Evolutionary conservation across 495 filamentous ascomycete genomes (phyloP).

Genomic region (Neurospora sp.): DNA sequence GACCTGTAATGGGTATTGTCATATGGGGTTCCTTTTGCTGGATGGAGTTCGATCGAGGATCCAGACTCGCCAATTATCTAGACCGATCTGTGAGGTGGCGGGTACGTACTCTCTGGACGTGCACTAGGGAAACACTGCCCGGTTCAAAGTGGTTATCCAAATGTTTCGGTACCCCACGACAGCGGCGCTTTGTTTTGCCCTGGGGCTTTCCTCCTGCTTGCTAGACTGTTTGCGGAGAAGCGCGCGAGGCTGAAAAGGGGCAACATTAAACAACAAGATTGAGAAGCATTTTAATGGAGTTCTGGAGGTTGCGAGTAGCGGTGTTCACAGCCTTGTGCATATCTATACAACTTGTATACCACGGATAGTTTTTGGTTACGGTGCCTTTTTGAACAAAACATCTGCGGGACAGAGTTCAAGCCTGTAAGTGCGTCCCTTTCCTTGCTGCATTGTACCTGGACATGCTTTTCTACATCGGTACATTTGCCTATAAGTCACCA

Average conservation of each 20-base stretch:
- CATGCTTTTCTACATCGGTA: not conserved
- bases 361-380: not conserved
- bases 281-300: not conserved
- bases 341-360: not conserved
- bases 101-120: not conserved
- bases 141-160: not conserved
- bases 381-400: not conserved
- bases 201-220: not conserved
- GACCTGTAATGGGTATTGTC: not conserved
- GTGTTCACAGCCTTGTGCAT: not conserved
- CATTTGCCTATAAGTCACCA: not conserved
- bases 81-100: not conserved
- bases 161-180: not conserved
- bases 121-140: not conserved
- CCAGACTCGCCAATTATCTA: not conserved
- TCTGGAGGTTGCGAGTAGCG: not conserved
- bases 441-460: not conserved
- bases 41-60: not conserved
- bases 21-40: not conserved
- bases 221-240: not conserved
- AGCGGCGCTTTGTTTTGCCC: not conserved
- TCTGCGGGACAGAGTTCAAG: not conserved
- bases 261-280: not conserved
- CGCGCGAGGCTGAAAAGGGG: not conserved
- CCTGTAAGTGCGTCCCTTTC: not conserved